Evolutionary conservation across 2,329 filamentous ascomycete species (phyloP), one percentile per base, ranked within the genome.

Genomic region (Escovopsis sp.): DNA sequence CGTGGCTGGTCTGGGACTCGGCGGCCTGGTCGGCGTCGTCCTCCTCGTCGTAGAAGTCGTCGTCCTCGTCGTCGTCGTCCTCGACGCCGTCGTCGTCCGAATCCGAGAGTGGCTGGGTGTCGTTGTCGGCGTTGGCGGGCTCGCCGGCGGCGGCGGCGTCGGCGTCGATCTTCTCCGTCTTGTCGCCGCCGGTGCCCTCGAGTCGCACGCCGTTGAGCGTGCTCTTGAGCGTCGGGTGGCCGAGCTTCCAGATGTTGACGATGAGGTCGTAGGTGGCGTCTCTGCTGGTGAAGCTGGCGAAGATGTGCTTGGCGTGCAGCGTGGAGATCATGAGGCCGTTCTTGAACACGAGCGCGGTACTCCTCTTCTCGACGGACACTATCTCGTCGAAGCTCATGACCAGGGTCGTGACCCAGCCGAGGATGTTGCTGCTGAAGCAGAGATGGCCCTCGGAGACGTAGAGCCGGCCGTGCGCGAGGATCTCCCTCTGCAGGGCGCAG

Each of bases 351-450:
- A 98, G 69, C 1, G 90, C 90, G 0, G 90, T 98, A 53, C 78
- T 94, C 55, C 93, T 82, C 62, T 96, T 96, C 59, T 98, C 90
- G 7, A 98, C 82, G 1, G 88, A 86, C 15, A 96, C 84, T 39
- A 98, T 84, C 56, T 98, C 90, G 51, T 98, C 90, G 53, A 98
- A 98, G 55, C 86, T 92, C 63, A 98, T 94, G 35, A 98, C 88
- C 29, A 98, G 65, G 2, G 90, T 98, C 0, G 90, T 98, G 16
- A 92, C 82, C 90, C 90, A 98, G 36, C 90, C 90, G 32, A 98
- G 72, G 45, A 98, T 98, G 53, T 98, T 98, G 64, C 90, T 96
- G 50, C 87, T 94, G 59, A 98, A 98, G 63, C 90, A 98, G 32
- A 98, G 75, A 53, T 98, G 88, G 10, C 88, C 87, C 60, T 98